Conservation (phyloP, 257 asterid species). For the Solanum clarkiae region DNA sequence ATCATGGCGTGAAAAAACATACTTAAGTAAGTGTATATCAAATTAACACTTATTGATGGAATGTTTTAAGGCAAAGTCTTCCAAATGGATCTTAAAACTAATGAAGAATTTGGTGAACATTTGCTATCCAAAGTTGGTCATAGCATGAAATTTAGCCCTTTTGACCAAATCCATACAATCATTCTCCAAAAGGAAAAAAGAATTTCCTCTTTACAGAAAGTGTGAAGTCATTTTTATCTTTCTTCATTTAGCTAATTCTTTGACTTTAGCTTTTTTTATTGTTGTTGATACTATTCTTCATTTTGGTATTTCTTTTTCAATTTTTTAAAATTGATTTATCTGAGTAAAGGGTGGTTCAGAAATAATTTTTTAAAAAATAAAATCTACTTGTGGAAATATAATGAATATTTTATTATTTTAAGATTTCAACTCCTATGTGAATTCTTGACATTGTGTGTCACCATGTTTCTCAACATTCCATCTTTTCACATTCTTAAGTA, state of each 20-base stretch:
- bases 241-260: not conserved
- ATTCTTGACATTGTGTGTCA: not conserved
- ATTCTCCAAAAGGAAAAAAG: not conserved
- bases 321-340: too few relatives aligned
- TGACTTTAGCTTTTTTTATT: too few relatives aligned
- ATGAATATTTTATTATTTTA: too few relatives aligned
- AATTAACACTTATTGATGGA: not conserved
- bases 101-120: not conserved
- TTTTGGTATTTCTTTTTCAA: too few relatives aligned
- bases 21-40: not conserved
- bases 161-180: not conserved
- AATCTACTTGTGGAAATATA: too few relatives aligned
- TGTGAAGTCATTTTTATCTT: not conserved
- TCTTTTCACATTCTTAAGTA: not conserved
- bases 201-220: not conserved
- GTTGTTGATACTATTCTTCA: not conserved
- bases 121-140: not conserved
- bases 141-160: not conserved
- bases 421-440: not conserved
- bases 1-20: not conserved
- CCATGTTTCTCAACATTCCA: not conserved
- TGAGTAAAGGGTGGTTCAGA: fast-evolving
- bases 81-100: not conserved
- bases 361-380: too few relatives aligned
- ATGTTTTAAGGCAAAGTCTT: not conserved